Conservation (phyloP, 2,329 filamentous ascomycete species). For the Pseudocercospora pini-densiflorae region DNA sequence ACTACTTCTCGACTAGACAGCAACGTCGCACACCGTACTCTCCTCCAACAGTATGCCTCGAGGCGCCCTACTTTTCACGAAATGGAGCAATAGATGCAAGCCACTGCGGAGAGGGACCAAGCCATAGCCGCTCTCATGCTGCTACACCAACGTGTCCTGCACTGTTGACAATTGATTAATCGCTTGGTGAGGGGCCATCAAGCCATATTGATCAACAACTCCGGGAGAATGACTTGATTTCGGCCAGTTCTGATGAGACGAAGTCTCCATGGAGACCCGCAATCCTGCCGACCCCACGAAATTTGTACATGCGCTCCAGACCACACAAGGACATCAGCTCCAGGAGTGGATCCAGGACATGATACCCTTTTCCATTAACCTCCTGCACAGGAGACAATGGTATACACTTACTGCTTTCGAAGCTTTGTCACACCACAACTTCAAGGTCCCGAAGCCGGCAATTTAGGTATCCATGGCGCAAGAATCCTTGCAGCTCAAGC, state of each 20-base stretch:
- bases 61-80: background rate
- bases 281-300: slow-evolving; percentile 21
- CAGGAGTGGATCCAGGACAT: slow-evolving; percentile 5
- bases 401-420: background rate
- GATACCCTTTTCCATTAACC: background rate
- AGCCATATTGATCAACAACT: background rate
- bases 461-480: slow-evolving; percentile 14
- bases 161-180: background rate
- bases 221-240: background rate
- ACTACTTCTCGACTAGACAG: background rate
- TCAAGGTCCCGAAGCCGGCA: slow-evolving; percentile 10
- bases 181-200: background rate
- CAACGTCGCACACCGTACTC: background rate
- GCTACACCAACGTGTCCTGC: background rate
- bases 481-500: slow-evolving; percentile 17
- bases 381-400: background rate
- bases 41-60: background rate
- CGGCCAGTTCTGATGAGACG: background rate
- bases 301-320: slow-evolving; percentile 14
- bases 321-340: background rate
- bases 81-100: background rate
- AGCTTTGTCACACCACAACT: background rate
- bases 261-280: slow-evolving; percentile 6
- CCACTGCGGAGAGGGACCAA: background rate
- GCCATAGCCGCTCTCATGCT: background rate